phyloP scores from a whole-genome alignment of 768 basidiomycete species.

The Mycena crocata region DNA sequence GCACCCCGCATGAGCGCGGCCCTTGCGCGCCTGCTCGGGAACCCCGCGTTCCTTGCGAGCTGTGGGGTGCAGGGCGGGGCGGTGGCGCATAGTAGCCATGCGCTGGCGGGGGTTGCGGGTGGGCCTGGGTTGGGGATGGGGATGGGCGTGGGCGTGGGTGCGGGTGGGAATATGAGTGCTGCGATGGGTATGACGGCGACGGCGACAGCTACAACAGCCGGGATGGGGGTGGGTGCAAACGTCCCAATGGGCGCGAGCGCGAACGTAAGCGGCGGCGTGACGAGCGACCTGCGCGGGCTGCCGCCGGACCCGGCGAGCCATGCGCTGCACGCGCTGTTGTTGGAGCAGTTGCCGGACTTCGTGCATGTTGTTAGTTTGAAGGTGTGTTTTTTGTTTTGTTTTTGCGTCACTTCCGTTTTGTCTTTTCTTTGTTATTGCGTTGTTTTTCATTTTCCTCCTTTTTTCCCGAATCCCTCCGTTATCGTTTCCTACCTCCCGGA shows the following conservation, averaged over 20 bases:
- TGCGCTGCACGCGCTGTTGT: slow-evolving; percentile 67
- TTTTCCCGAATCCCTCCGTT: too few species aligned
- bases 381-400: too few species aligned
- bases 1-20: slow-evolving; percentile 12
- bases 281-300: slow-evolving; percentile 35
- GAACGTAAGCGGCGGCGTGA: too few species aligned
- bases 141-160: background rate
- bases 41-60: slow-evolving; percentile 13
- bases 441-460: background rate
- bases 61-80: slow-evolving; percentile 19
- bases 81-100: background rate
- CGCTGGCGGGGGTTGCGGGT: background rate
- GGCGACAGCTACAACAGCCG: too few species aligned
- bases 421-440: background rate
- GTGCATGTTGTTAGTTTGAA: slow-evolving; percentile 75
- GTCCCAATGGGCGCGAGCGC: too few species aligned
- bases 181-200: background rate
- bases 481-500: too few species aligned
- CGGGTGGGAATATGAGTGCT: background rate
- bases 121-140: background rate
- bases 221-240: too few species aligned
- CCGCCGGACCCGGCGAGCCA: slow-evolving; percentile 51
- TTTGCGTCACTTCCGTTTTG: too few species aligned
- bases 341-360: slow-evolving; percentile 80
- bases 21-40: slow-evolving; percentile 16